Evolutionary conservation across 768 basidiomycete genomes (phyloP).

Genomic region (Pleurotus djamor): DNA sequence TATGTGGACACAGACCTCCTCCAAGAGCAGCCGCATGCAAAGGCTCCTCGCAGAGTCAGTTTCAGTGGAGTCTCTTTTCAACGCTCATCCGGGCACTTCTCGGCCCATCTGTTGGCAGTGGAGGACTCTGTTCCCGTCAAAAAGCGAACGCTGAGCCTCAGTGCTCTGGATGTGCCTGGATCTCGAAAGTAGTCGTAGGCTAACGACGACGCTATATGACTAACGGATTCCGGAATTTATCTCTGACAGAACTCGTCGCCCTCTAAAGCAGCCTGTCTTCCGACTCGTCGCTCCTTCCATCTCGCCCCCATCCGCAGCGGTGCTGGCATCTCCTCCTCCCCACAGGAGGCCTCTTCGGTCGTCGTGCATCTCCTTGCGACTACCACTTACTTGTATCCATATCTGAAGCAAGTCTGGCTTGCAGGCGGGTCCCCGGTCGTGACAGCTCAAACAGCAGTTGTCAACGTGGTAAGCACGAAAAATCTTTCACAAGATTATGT

Average conservation of each 20-base stretch:
- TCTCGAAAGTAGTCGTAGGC: background rate
- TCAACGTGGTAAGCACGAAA: background rate
- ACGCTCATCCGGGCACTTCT: background rate
- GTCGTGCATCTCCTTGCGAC: background rate
- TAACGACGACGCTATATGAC: background rate
- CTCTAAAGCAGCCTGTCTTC: background rate
- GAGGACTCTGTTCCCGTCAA: background rate
- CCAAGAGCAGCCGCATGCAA: too few species aligned
- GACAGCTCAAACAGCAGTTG: background rate
- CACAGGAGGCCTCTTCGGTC: background rate
- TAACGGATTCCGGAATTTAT: background rate
- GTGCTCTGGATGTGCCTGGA: slow-evolving; percentile 2
- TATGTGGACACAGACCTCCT: background rate
- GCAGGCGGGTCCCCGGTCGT: background rate
- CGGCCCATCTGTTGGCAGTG: background rate
- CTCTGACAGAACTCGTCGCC: background rate
- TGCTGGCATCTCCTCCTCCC: background rate
- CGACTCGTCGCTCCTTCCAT: background rate
- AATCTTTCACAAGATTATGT: background rate
- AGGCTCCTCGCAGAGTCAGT: background rate
- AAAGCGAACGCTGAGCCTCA: background rate
- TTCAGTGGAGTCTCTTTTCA: background rate
- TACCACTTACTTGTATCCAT: too few species aligned
- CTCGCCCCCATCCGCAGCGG: background rate
- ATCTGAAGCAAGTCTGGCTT: background rate